Base-by-base conservation (phyloP, 257 asterid genomes). In the Solanum peruvianum region DNA sequence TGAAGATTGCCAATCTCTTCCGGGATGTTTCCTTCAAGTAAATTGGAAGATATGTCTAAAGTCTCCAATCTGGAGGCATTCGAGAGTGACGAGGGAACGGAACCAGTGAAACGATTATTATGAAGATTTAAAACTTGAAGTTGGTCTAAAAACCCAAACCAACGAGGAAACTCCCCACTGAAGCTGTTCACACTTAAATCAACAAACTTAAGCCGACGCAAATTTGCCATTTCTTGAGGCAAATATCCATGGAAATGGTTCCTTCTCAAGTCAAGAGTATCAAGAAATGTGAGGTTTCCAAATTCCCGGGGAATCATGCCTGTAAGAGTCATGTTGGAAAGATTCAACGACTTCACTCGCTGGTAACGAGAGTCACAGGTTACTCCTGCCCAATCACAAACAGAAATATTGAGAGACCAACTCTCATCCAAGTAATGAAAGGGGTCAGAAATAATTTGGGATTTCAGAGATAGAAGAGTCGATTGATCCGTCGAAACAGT, bases 211-310 rank as follows among this genome's bases (percentile, higher is more conserved):
- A 60, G 69, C 13, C 3, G 29, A 9, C 6, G 29, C 3, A 60
- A 21, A 6, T 2, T 0, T 60, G 6, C 69, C 29, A 60, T 60
- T 60, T 60, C 29, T 0, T 21, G 3, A 10, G 69, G 14, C 2
- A 47, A 47, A 13, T 47, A 4, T 47, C 58, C 58, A 47, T 47
- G 58, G 3, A 47, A 5, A 14, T 47, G 5, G 58, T 47, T 47
- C 0, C 20, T 0, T 1, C 58, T 1, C 58, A 47, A 47, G 20
- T 47, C 20, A 4, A 5, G 58, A 47, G 58, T 5, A 47, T 5
- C 0, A 47, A 47, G 58, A 47, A 47, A 47, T 47, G 58, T 47
- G 58, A 47, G 58, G 20, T 47, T 47, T 47, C 58, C 58, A 47
- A 47, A 47, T 14, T 60, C 29, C 0, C 1, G 14, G 0, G 69